Base-by-base conservation (phyloP, 2,329 filamentous ascomycete species). In the Talaromyces sp. region DNA sequence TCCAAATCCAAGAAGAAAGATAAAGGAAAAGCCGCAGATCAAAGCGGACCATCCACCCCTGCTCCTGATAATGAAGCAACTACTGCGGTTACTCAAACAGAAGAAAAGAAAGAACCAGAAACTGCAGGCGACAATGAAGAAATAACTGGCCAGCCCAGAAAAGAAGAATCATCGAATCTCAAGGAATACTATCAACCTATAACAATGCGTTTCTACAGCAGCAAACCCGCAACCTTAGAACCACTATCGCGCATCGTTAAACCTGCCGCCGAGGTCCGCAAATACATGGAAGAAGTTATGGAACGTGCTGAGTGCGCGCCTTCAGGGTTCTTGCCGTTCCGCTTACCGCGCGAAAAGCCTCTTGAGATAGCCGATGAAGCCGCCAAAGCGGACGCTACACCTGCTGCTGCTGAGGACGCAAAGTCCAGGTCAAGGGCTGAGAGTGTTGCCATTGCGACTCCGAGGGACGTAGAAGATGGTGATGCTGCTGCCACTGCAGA, bases 261-360 rank as follows among this genome's bases (percentile, higher is more conserved):
- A 63, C 79, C 82, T 2, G 72, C 79, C 3, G 78, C 81, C 1
- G 82, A 83, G 66, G 82, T 84, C 3, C 77, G 80, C 64, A 79
- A 78, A 65, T 79, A 83, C 67, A 85, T 86, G 83, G 80, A 83
- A 62, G 79, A 81, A 23, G 73, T 83, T 14, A 87, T 88, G 77
- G 80, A 83, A 66, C 80, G 80, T 3, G 83, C 83, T 58, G 79
- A 81, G 64, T 77, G 83, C 16, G 84, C 83, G 0, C 82, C 84
- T 3, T 80, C 82, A 62, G 81, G 81, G 5, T 83, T 82, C 69
- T 75, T 87, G 8, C 84, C 84, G 1, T 76, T 86, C 60, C 79
- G 82, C 56, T 71, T 88, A 56, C 85, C 85, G 2, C 72, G 72
- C 5, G 79, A 81, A 61, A 64, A 40, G 35, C 55, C 35, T 58